phyloP scores from a whole-genome alignment of 1,284 basidiomycete genomes.

The Chondrostereum purpureum region DNA sequence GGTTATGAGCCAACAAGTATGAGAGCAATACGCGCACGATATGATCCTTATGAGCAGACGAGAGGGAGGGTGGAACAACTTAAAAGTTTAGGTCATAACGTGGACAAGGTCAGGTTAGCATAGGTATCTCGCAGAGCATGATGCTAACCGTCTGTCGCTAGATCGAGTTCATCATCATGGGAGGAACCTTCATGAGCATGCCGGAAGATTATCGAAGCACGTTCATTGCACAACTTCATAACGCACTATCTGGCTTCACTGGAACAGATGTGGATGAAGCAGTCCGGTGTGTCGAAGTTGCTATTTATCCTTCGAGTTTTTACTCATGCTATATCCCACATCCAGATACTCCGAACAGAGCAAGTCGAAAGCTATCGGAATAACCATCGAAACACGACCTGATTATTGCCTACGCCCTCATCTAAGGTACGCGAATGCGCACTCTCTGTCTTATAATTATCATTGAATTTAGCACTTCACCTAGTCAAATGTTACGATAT shows the following conservation, averaged over 20 bases:
- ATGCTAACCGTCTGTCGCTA: conserved; percentile 22
- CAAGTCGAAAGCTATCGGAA: conserved; percentile 97
- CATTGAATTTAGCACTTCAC: conserved; percentile 2
- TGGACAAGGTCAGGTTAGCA: conserved; percentile 74
- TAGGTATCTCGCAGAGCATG: background rate
- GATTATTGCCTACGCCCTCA: conserved; percentile 98
- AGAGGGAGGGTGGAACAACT: conserved; percentile 93
- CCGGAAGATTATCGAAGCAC: conserved; percentile 91
- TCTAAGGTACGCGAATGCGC: conserved; percentile 73
- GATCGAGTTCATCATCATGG: conserved; percentile 99
- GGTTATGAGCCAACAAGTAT: conserved; percentile 98
- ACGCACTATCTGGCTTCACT: conserved; percentile 93
- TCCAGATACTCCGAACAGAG: conserved; percentile 88
- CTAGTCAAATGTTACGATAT: conserved; percentile 97
- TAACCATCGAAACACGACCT: conserved; percentile 98
- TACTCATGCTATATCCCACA: conserved; percentile 8
- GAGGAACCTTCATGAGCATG: conserved; percentile 99
- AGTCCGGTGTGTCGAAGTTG: conserved; percentile 53
- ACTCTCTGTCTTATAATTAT: conserved; percentile 3
- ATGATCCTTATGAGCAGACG: conserved; percentile 98
- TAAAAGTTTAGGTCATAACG: conserved; percentile 89
- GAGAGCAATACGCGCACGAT: conserved; percentile 96
- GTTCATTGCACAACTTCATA: conserved; percentile 96
- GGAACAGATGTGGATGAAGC: conserved; percentile 94
- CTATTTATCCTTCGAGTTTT: conserved; percentile 1